Base-by-base conservation (phyloP, 23 red algal species). In the Porphyridium purpureum region DNA sequence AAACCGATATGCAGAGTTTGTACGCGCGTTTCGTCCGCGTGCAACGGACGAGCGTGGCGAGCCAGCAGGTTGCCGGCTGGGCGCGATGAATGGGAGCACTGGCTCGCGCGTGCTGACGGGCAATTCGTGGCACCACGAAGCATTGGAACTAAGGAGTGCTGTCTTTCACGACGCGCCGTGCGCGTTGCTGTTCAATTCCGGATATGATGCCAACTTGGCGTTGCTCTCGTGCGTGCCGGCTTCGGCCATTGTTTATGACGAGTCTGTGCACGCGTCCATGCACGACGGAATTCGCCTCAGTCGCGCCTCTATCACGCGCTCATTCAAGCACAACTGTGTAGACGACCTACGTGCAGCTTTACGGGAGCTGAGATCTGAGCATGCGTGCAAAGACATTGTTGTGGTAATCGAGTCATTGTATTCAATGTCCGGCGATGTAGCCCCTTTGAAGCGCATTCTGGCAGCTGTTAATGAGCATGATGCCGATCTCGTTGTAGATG, bases 381-480 rank as follows among this genome's bases (percentile, higher is more conserved):
- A n/a, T n/a, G n/a, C n/a, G n/a, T n/a, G n/a, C n/a, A n/a, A n/a
- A n/a, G n/a, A n/a, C n/a, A n/a, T n/a, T n/a, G n/a, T 70, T 5
- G 66, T 98, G 4, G 75, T 60, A 17, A 61, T 86, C 24, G 90
- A 98, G 62, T 75, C 80, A 3, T 66, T 83, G 8, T 98, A 98
- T 42, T 98, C 90, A 0, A 98, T 98, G 90, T 78, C 85, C 55
- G 90, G 90, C 7, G 90, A 98, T 47, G 27, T 86, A n/a, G 70
- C 74, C n/a, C 70, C 90, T 2, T 30, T 80, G 34, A 4, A 29
- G 25, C 30, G 49, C 24, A 36, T 94, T 5, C 75, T 94, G 11
- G 32, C 71, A 49, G 21, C 33, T 27, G 66, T 52, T n/a, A n/a
- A n/a, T n/a, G n/a, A n/a, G n/a, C n/a, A n/a, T n/a, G n/a, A n/a